Evolutionary conservation across 2,329 filamentous ascomycete genomes (phyloP).

Genomic region (Davidsoniella virescens): DNA sequence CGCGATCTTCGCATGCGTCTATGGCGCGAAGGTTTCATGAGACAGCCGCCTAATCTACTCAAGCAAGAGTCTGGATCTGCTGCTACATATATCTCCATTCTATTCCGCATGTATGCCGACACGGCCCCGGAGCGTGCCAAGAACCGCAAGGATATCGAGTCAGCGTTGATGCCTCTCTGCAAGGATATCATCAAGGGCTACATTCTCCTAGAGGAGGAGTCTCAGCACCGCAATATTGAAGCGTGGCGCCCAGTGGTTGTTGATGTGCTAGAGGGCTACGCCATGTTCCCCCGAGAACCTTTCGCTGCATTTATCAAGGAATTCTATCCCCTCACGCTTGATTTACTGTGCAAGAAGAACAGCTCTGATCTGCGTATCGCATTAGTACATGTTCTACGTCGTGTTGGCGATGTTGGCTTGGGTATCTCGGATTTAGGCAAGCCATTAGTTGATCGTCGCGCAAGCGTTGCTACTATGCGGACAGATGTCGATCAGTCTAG

Average conservation of each 20-base stretch:
- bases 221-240: constrained; percentile 88
- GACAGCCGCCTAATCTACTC: constrained; percentile 89
- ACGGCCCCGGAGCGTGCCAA: constrained; percentile 65
- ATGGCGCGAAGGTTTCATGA: constrained; percentile 99
- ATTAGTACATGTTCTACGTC: constrained; percentile 58
- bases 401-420: constrained; percentile 64
- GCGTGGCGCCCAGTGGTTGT: constrained; percentile 97
- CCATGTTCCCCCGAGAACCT: constrained; percentile 61
- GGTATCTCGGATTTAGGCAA: constrained; percentile 32
- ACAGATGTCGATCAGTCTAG: constrained; percentile 16
- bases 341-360: constrained; percentile 68
- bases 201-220: constrained; percentile 78
- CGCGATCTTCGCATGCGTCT: constrained; percentile 87
- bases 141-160: constrained; percentile 70
- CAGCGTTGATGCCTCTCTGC: constrained; percentile 83
- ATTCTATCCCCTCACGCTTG: constrained; percentile 77
- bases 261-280: constrained; percentile 87
- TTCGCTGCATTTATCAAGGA: constrained; percentile 65
- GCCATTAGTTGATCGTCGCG: constrained; percentile 23
- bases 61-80: constrained; percentile 93
- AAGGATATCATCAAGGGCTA: constrained; percentile 85
- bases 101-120: constrained; percentile 96
- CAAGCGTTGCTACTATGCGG: constrained; percentile 15
- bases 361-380: constrained; percentile 62
- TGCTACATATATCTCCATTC: constrained; percentile 85